Base-by-base conservation (phyloP, 257 asterid genomes). In the Galeopsis tetrahit region DNA sequence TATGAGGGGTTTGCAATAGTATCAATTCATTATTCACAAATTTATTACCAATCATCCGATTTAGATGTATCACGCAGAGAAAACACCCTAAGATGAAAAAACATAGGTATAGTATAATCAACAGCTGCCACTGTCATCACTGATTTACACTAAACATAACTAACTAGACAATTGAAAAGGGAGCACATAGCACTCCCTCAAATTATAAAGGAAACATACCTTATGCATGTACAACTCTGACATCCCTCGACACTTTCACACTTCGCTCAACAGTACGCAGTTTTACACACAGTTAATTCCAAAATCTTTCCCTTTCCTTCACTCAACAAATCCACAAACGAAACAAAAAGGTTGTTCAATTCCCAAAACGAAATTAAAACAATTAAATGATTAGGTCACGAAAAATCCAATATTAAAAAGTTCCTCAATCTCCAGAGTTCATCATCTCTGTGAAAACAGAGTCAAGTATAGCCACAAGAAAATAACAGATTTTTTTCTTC, bases 231-330 rank as follows among this genome's bases (percentile, higher is more conserved):
- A 79, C 74, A 83, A 81, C 43, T 85, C 86, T 74, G 95, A 79
- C 95, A 90, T 90, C 77, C 82, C 85, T 81, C 2, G 57, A 78
- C 61, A 60, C 69, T 72, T 75, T 84, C 80, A 83, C 55, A 87
- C 87, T 61, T 88, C 75, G 76, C 84, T 71, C 79, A 78, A 79
- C 82, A 75, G 68, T 66, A 61, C 14, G 82, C 76, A 60, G 67
- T 71, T 73, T 56, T 75, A 80, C 63, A 77, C 91, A 80, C 80
- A 72, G 60, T 77, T 66, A 76, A 56, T 55, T 57, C 79, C 80
- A 75, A 80, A 75, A 75, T 34, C 68, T 71, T 79, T 74, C 83
- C 68, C 79, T 79, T 57, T 77, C 83, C 78, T 86, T 79, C 80
- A 69, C 73, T 66, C 75, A 34, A 55, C 78, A 76, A 80, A 76